Evolutionary conservation across 352 stramenopile species (phyloP).

Genomic region (Peronospora belbahrii): DNA sequence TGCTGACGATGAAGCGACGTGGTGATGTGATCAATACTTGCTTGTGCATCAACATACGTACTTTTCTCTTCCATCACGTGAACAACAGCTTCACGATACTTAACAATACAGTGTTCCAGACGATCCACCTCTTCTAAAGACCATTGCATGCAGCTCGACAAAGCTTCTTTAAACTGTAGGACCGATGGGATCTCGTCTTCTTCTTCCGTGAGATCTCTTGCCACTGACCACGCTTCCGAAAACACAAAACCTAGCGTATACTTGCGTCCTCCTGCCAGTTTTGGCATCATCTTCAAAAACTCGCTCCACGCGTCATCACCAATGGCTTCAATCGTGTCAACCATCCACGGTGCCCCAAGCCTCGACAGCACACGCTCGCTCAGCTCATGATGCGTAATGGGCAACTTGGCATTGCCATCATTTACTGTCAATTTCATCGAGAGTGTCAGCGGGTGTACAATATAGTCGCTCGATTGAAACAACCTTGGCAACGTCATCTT

Average conservation of each 20-base stretch:
- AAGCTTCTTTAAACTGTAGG: conserved; percentile 58
- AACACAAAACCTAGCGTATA: conserved; percentile 85
- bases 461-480: conserved; percentile 48
- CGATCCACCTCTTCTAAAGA: conserved; percentile 50
- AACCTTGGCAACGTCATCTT: conserved; percentile 21
- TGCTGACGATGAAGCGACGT: conserved; percentile 56
- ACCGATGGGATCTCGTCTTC: conserved; percentile 69
- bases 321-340: conserved; percentile 68
- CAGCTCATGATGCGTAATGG: conserved; percentile 71
- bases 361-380: conserved; percentile 60
- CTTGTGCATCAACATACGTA: conserved; percentile 78
- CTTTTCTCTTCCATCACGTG: conserved; percentile 83
- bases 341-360: conserved; percentile 71
- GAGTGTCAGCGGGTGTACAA: conserved; percentile 65
- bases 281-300: conserved; percentile 65
- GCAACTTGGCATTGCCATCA: conserved; percentile 67
- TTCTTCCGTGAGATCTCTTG: conserved; percentile 63
- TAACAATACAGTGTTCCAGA: conserved; percentile 47
- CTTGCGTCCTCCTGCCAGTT: conserved; percentile 56
- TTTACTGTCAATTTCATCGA: conserved; percentile 80
- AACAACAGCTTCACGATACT: conserved; percentile 73
- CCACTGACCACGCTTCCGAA: conserved; percentile 74
- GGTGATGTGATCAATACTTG: conserved; percentile 64
- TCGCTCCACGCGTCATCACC: conserved; percentile 58
- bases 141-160: conserved; percentile 77